Conservation (phyloP, 768 basidiomycete genomes). For the Leccinum barrowsii region DNA sequence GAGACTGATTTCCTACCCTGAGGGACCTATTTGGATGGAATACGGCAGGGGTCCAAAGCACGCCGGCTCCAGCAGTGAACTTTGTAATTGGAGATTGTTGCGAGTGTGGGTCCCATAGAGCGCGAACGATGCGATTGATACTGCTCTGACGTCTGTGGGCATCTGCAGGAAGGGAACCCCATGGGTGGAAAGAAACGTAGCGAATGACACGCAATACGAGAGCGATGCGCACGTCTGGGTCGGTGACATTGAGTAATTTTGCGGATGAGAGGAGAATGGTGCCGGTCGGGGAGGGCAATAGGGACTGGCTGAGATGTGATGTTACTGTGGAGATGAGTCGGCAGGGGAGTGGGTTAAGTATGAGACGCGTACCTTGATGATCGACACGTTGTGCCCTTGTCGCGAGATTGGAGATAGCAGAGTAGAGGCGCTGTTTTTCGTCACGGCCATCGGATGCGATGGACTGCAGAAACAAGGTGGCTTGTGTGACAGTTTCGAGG, state of each 20-base stretch:
- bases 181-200: slow-evolving; percentile 68
- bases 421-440: slow-evolving; percentile 36
- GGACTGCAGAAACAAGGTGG: slow-evolving; percentile 28
- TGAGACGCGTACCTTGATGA: slow-evolving; percentile 37
- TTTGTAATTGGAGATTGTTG: slow-evolving; percentile 14
- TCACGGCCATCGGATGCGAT: slow-evolving; percentile 33
- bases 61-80: slow-evolving; percentile 59
- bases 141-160: slow-evolving; percentile 47
- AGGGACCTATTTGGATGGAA: slow-evolving; percentile 25
- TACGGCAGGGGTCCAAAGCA: slow-evolving; percentile 59
- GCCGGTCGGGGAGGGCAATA: slow-evolving; percentile 44
- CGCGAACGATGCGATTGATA: slow-evolving; percentile 44
- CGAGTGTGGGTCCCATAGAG: slow-evolving; percentile 43
- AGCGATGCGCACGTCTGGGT: slow-evolving; percentile 36
- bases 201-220: slow-evolving; percentile 58
- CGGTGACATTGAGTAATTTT: slow-evolving; percentile 32
- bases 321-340: slow-evolving; percentile 42
- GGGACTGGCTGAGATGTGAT: slow-evolving; percentile 33
- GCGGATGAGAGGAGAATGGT: slow-evolving; percentile 46
- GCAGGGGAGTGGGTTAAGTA: background rate
- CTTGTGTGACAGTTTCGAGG: slow-evolving; percentile 32
- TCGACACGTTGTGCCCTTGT: slow-evolving; percentile 40
- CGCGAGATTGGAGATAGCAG: slow-evolving; percentile 36
- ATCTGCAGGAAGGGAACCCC: slow-evolving; percentile 69
- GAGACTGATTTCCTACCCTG: slow-evolving; percentile 14